A percentile compares a stretch with the other conserved stretches of the same genome.
Evolutionary conservation across 345 rosid species (phyloP).

Genomic region (Melaleuca alternifolia): DNA sequence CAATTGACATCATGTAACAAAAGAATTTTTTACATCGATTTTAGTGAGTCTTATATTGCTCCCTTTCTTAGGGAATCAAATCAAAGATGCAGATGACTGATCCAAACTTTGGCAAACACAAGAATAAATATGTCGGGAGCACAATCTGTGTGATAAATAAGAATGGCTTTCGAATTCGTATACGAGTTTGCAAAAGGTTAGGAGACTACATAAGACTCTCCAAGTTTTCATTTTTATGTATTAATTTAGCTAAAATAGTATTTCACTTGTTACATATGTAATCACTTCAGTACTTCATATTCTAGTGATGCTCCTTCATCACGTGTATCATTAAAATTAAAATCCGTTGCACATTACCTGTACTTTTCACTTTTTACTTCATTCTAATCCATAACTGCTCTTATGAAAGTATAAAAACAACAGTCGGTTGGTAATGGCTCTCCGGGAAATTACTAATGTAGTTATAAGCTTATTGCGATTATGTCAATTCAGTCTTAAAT

Average conservation of each 20-base stretch:
- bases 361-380: not conserved
- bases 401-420: not conserved
- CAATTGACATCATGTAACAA: not conserved
- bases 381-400: not conserved
- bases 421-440: not conserved
- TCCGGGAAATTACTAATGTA: too few species aligned
- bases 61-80: not conserved
- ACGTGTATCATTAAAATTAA: not conserved
- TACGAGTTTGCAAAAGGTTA: not conserved
- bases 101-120: not conserved
- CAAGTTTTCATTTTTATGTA: not conserved
- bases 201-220: not conserved
- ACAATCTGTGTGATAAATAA: not conserved
- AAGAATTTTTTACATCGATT: not conserved
- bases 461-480: too few species aligned
- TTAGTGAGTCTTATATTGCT: not conserved
- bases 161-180: not conserved
- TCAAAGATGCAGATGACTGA: not conserved
- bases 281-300: not conserved
- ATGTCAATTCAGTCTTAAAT: too few species aligned
- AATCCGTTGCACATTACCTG: not conserved
- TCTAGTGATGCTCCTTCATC: rapidly evolving
- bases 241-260: not conserved
- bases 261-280: not conserved
- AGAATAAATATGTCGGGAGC: not conserved